Evolutionary conservation across 495 filamentous ascomycete species (phyloP).

Genomic region (Hyaloscypha finlandica): DNA sequence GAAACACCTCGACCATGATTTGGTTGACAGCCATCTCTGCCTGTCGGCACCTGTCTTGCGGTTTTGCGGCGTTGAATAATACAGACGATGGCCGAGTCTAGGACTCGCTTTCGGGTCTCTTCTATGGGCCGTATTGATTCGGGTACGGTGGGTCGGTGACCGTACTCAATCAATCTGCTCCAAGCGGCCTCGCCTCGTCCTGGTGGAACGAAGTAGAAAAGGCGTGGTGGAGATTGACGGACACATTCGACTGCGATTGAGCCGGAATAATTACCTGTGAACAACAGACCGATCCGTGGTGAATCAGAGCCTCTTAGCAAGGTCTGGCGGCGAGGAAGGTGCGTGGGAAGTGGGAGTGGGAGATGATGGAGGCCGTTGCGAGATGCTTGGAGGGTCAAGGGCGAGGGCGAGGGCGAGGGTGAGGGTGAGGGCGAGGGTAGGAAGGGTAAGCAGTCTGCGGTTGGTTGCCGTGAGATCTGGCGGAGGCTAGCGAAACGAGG

Average conservation of each 20-base stretch:
- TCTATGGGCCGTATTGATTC: neutral
- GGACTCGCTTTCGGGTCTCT: neutral
- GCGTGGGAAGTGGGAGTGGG: neutral
- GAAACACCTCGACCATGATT: constrained; percentile 25
- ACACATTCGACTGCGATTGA: neutral
- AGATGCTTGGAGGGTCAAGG: too few species aligned
- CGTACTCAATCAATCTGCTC: neutral
- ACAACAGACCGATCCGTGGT: neutral
- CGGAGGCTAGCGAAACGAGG: too few species aligned
- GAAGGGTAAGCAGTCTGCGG: too few species aligned
- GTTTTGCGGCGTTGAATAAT: neutral
- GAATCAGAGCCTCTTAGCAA: neutral
- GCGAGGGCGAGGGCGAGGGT: too few species aligned
- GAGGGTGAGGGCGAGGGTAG: too few species aligned
- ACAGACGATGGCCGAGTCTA: neutral
- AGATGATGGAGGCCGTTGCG: neutral
- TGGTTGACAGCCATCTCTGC: constrained; percentile 24
- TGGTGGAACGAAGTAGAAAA: neutral
- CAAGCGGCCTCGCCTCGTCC: neutral
- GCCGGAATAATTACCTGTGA: neutral
- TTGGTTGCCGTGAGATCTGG: too few species aligned
- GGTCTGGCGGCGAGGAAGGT: neutral
- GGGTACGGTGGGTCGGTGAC: neutral
- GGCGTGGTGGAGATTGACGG: neutral
- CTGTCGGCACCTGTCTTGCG: neutral